Percentiles rank a stretch among this genome's conserved stretches.
Conservation (phyloP, 495 filamentous ascomycete genomes). For the Hypoxylon intermedium region DNA sequence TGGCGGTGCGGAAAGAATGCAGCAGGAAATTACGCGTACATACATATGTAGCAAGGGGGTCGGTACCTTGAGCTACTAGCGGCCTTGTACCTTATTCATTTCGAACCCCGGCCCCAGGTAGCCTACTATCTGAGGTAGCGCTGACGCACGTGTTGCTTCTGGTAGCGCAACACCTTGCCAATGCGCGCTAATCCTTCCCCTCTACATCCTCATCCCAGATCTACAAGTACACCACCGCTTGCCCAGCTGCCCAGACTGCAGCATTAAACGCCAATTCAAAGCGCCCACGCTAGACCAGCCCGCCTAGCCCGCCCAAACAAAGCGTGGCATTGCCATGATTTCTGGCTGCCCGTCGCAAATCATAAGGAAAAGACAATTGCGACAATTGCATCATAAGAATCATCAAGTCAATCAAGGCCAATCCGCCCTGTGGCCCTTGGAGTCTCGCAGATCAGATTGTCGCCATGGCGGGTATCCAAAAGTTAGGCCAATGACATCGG, state of each 20-base stretch:
- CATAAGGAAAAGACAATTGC: not conserved
- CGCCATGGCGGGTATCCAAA: not conserved
- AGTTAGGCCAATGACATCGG: constrained; percentile 1
- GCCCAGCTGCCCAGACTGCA: no score
- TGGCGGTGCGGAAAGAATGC: no score
- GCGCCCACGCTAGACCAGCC: no score
- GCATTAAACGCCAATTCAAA: no score
- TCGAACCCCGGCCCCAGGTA: not conserved
- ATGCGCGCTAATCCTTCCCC: not conserved
- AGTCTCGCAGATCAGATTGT: not conserved
- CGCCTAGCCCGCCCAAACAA: no score
- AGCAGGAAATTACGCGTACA: not conserved
- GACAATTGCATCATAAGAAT: not conserved
- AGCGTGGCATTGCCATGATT: no score
- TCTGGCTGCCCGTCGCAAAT: no score
- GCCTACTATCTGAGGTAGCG: no score
- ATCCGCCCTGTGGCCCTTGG: no score
- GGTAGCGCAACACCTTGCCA: not conserved
- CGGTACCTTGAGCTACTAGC: not conserved
- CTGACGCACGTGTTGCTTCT: no score
- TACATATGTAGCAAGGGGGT: no score
- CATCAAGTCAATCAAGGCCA: no score
- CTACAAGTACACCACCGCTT: not conserved
- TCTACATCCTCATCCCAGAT: not conserved
- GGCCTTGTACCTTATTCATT: not conserved